Evolutionary conservation across 805 yeast genomes (phyloP).

Genomic region (Metschnikowia similis): DNA sequence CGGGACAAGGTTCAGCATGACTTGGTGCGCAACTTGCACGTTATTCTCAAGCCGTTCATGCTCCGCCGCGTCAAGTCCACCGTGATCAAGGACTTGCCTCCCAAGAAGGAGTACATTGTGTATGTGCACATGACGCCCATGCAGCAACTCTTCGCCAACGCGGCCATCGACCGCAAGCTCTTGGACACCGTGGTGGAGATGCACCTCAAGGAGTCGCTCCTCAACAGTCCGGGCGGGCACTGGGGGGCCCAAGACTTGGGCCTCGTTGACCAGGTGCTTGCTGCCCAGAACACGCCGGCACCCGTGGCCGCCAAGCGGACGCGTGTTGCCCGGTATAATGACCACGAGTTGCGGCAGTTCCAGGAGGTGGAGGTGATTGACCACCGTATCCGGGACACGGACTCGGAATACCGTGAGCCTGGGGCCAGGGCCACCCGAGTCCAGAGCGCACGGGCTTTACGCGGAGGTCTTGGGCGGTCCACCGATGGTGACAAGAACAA

Average conservation of each 20-base stretch:
- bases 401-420: neutral
- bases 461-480: too few relatives aligned
- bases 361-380: neutral
- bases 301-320: neutral
- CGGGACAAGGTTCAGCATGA: slow-evolving; percentile 49
- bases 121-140: slow-evolving; percentile 61
- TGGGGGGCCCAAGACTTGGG: slow-evolving; percentile 17
- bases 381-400: neutral
- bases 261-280: slow-evolving; percentile 40
- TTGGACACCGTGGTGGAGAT: slow-evolving; percentile 43
- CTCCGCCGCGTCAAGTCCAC: slow-evolving; percentile 75
- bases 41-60: slow-evolving; percentile 83
- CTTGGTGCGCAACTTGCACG: slow-evolving; percentile 73
- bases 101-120: slow-evolving; percentile 83
- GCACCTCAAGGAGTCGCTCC: slow-evolving; percentile 49
- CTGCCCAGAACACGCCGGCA: slow-evolving; percentile 24
- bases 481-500: neutral
- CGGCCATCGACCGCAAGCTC: slow-evolving; percentile 44
- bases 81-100: slow-evolving; percentile 67
- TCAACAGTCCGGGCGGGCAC: slow-evolving; percentile 29
- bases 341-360: neutral
- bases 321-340: neutral
- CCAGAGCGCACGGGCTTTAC: neutral
- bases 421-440: neutral
- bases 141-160: slow-evolving; percentile 63